Evolutionary conservation across 2,329 filamentous ascomycete genomes (phyloP), one percentile per base, ranked within the genome.

Genomic region (Zalaria obscura): DNA sequence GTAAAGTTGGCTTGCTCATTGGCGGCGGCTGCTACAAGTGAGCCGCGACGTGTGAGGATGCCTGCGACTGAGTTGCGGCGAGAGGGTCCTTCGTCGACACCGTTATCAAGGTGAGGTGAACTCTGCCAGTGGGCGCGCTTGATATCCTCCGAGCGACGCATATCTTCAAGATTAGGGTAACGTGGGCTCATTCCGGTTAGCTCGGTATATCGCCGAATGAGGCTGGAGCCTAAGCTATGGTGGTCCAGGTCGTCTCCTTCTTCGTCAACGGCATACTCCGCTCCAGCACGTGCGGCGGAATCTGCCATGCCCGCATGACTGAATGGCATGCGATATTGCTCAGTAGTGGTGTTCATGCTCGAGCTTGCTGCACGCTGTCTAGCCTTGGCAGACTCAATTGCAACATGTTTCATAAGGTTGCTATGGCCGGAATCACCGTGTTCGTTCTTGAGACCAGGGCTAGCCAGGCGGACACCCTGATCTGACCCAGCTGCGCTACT

Each of bases 31-130:
- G 39, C 54, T 11, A 49, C 55, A n/a, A 60, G 47, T 10, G 58
- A 60, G 8, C 56, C 56, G 18, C 58, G 54, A 10, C 58, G 51
- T 6, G 58, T 61, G 2, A 57, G 58, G 26, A 61, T 59, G 38
- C 62, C 64, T 9, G 67, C 84, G 55, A 91, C 85, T 1, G 84
- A 89, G 59, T 89, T 84, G 27, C 84, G 76, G 45, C 84, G 74
- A 52, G 82, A 86, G 52, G 87, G 81, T 8, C 79, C 75, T 27
- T 76, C 67, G 46, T 83, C 79, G 3, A 67, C 68, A 25, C 74
- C 49, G 10, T 72, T 69, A 36, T 73, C 71, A 55, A 83, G 82
- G 1, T 75, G 77, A n/a, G 78, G 68, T 4, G 78, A 77, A 50
- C 73, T 81, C 49, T 83, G 79, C 81, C 81, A 87, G 46, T 76